Evolutionary conservation across 345 rosid genomes (phyloP), one percentile per base, ranked within the genome.

Genomic region (Arabis alpina): DNA sequence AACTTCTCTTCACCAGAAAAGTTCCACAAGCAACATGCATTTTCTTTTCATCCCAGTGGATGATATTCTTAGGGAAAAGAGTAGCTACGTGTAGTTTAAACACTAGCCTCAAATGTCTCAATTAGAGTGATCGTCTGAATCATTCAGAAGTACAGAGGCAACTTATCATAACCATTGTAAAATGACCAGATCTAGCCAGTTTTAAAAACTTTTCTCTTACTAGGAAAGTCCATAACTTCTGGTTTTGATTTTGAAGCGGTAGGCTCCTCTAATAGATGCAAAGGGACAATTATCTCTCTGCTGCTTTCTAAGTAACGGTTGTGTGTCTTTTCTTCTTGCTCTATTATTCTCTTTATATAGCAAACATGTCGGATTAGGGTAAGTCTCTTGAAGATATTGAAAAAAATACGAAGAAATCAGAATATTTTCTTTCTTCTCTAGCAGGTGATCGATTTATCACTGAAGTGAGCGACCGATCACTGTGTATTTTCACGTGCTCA

Each of bases 1-100:
- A 66, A 7, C 53, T 28, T 23, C 8, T 7, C 56, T 85, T 88
- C 7, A 54, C 56, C 39, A 12, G 78, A 70, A 81, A 89, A 66
- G 80, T 86, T 67, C 98, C 98, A 77, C 93, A 88, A 69, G 86
- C 79, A 70, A 70, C 70, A 0, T 90, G 93, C 72, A 90, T 72
- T 45, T 66, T 65, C 50, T 24, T 71, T 5, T 47, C 28, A 5
- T 72, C 75, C 90, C 95, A 88, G 43, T 61, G 32, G 3, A 6
- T 63, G 68, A 72, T 86, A 45, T 81, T 68, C 28, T 58, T 58
- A 47, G 73, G 77, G 64, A 69, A 83, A 11, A 85, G 86, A 45
- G 64, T 74, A 11, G 85, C 72, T 34, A 88, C 59, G 43, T 45
- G 62, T 68, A 89, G 65, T 69, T 81, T 86, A 71, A 82, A 77